Evolutionary conservation across 768 basidiomycete genomes (phyloP).

Genomic region (Mycena pura): DNA sequence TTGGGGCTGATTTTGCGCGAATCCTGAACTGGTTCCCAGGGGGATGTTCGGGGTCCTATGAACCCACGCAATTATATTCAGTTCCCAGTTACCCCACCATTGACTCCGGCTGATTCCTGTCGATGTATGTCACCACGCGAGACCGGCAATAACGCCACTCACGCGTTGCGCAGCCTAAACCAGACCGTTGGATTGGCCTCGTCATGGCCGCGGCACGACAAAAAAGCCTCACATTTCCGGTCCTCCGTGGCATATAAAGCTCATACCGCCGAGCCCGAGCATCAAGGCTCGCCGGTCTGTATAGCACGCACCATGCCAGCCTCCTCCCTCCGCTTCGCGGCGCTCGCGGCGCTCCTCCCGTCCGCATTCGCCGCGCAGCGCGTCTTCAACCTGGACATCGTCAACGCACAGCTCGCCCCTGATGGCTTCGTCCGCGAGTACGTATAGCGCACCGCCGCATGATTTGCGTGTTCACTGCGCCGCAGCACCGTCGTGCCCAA

Average conservation of each 20-base stretch:
- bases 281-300: conserved; percentile 11
- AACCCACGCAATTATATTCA: background rate
- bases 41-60: too few species aligned
- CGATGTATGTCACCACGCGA: background rate
- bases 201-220: background rate
- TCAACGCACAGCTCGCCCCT: conserved; percentile 24
- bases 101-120: background rate
- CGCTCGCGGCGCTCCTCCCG: conserved; percentile 18
- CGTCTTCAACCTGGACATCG: conserved; percentile 26
- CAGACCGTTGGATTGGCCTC: conserved; percentile 3
- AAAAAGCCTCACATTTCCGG: conserved; percentile 11
- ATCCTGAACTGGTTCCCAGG: too few species aligned
- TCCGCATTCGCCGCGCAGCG: conserved; percentile 13
- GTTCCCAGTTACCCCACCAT: conserved; percentile 4
- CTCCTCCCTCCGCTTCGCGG: conserved; percentile 19
- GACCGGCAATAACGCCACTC: too few species aligned
- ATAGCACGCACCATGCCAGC: conserved; percentile 16
- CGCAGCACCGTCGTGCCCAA: conserved; percentile 35
- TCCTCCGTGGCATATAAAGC: conserved; percentile 5
- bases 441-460: background rate
- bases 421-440: conserved; percentile 28
- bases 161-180: background rate
- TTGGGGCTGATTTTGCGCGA: too few species aligned
- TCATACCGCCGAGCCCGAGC: conserved; percentile 1
- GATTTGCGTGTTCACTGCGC: background rate